Base-by-base conservation (phyloP, 2,329 filamentous ascomycete species). In the Aspergillaceae sp. region DNA sequence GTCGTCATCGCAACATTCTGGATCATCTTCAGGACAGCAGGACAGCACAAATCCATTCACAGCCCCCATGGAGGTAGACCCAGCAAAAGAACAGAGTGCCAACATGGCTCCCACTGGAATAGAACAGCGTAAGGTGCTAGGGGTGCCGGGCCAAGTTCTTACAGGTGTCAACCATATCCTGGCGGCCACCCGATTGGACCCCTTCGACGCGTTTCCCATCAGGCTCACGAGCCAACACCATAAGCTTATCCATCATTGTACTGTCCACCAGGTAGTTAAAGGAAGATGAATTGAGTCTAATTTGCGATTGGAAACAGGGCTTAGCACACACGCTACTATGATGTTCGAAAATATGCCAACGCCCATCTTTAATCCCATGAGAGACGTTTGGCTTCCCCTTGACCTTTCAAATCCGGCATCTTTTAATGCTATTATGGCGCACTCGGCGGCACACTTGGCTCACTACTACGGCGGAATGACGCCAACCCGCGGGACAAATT, bases 391-490 rank as follows among this genome's bases (percentile, higher is more conserved):
- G 63, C 55, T 67, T 28, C 66, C 68, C 0, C 49, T 70, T 2
- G 67, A 70, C 40, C 52, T 70, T 10, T 70, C 68, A 4, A 70
- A 70, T 44, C 58, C 65, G 2, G 64, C 67, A 4, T 67, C 66
- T 1, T 69, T 70, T 50, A 68, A 70, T 36, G 61, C 59, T 11
- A 62, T 69, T 36, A 68, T 70, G 64, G 67, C 68, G 1, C 68
- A 70, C 45, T 63, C 68, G 2, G 67, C 68, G 1, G 65, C 66
- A 0, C 68, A 70, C 41, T 47, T 70, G 1, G 57, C 63, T 32
- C 56, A 64, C 3, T 56, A 67, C 44, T 62, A 67, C 27, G 60
- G 59, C 0, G 56, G 58, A 0, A 52, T 44, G 5, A 45, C 50
- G 4, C 62, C 60, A 1, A 50, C 46, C 9, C 54, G 59, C 35